Evolutionary conservation across 2,329 filamentous ascomycete genomes (phyloP), one percentile per base, ranked within the genome.

Genomic region (Arthrinium puccinioides): DNA sequence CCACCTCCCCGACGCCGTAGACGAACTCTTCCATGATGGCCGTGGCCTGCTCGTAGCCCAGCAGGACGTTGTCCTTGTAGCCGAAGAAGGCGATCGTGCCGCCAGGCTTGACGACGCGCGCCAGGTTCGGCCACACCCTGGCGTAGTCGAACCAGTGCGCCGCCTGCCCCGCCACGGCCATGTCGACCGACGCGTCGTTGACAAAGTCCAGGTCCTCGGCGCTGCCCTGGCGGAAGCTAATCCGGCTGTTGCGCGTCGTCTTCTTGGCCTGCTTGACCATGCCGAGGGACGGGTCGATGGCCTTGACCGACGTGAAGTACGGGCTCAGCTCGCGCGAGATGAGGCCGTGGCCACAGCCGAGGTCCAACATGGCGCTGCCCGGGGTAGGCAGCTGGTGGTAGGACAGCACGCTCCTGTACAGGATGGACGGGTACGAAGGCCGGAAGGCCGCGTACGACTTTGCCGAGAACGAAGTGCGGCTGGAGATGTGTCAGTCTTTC

Each of bases 81-180:
- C 76, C 77, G 74, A 72, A 82, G 51, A 79, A 77, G 0, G 76
- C 76, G n/a, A 83, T 47, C 1, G 73, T 75, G 13, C 76, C 78
- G 11, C 72, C 72, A 2, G 56, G 53, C 33, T 70, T 64, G 27
- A 81, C 57, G 7, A 77, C 67, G 10, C 74, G 64, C 9, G 59
- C 60, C 40, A 82, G 52, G 48, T 75, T 70, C 0, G 66, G 66
- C 72, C 75, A 83, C 4, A 71, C 64, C 26, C 60, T 63, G 7
- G 44, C 27, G 49, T 74, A 76, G 52, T 82, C 67, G 53, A 84
- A 84, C 79, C 79, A 84, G 52, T 84, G 79, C 27, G 77, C 76
- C 7, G 78, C 69, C 49, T 83, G 77, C 7, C 63, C 69, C 5
- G 67, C 59, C 13, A 70, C 63, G 5, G 60, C 62, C 47, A 69